These are phyloP conservation scores for Geotrichum fermentans DNA, from an alignment of 1,139 yeast species.

Conservation along the genomic window DNA sequence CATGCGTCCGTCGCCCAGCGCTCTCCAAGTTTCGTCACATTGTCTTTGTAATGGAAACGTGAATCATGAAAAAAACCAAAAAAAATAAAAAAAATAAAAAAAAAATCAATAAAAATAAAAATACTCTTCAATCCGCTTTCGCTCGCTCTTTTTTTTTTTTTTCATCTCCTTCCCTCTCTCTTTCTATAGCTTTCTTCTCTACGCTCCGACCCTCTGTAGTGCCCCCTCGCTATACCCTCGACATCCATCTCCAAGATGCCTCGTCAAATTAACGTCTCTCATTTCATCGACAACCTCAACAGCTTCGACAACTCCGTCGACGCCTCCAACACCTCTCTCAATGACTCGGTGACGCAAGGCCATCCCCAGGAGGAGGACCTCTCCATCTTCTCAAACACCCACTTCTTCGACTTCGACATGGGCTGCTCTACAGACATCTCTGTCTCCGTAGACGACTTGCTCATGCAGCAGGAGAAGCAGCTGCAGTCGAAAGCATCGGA, in stretches of 20 bases:
- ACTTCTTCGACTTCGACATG: conserved; percentile 43
- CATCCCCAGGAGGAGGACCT: conserved; percentile 37
- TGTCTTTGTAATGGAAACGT: neutral
- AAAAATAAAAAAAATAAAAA: neutral
- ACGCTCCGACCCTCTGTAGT: neutral
- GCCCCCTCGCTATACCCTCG: no score
- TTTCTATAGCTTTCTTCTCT: neutral
- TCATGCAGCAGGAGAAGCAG: conserved; percentile 40
- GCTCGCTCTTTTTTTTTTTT: neutral
- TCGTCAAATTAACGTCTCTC: conserved; percentile 31
- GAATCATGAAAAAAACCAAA: neutral
- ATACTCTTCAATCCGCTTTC: neutral
- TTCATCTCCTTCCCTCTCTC: neutral
- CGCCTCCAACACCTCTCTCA: neutral
- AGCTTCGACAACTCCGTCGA: conserved; percentile 22
- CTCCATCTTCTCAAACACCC: conserved; percentile 41
- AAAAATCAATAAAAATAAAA: neutral
- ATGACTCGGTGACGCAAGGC: neutral
- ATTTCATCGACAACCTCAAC: conserved; percentile 35
- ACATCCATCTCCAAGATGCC: conserved; percentile 10
- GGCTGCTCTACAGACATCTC: conserved; percentile 43
- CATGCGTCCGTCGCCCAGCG: neutral
- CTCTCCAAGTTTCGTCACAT: neutral
- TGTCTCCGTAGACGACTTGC: conserved; percentile 39
- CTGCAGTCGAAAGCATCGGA: conserved; percentile 19